Evolutionary conservation across 305 asterid species (phyloP), one percentile per base, ranked within the genome.

Genomic region (Striga hermonthica): DNA sequence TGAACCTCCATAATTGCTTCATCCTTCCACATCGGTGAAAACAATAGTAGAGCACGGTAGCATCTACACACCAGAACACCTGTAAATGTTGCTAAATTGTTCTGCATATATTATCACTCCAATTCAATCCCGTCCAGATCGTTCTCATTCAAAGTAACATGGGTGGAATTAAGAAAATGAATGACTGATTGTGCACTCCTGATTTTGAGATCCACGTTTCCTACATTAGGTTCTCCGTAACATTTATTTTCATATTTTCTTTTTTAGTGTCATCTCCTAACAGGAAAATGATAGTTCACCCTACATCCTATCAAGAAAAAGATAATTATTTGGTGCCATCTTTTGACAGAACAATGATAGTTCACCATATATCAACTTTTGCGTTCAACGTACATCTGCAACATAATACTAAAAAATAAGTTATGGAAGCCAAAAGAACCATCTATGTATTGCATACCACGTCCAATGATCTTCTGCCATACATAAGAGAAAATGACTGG

Each of bases 401-500:
- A 8, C 47, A 41, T 41, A 57, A 57, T 34, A 57, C 60, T 31
- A 55, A 9, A 22, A 56, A 57, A 7, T 7, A 71, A 55, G 60
- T 37, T 37, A 34, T 7, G 39, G 59, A 65, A 57, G 39, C 40
- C 53, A 60, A 66, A 65, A 45, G 28, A 61, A 72, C 62, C 57
- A 73, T 62, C 58, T 40, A 74, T 47, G 8, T 57, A 60, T 41
- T 65, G 63, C 84, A 54, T 66, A 88, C 95, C 91, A 88, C 79
- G 78, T 88, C 94, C 81, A 85, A 80, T 53, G 95, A 82, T 47
- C 75, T 75, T 12, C 77, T 79, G 39, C 82, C 86, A 78, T 88
- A 75, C 73, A 83, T 69, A 68, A 88, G 89, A 74, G 95, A 85
- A 78, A 88, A 88, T 61, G 95, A 85, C 66, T 85, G 95, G 67